phyloP scores from a whole-genome alignment of 371 early-diverging fungal species.

The Apophysomyces elegans region DNA sequence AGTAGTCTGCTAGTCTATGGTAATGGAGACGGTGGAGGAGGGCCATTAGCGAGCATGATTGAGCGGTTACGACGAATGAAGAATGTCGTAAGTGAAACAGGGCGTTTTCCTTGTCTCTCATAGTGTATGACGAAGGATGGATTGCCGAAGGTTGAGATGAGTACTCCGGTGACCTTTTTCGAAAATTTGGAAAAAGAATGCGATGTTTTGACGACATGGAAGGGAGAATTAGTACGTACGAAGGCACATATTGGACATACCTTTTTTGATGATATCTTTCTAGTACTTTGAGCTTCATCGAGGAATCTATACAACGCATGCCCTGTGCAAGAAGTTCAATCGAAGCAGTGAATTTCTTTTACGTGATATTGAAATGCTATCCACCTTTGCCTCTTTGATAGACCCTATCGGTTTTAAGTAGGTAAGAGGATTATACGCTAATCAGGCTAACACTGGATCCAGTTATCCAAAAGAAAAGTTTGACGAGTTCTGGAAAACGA shows the following conservation, averaged over 20 bases:
- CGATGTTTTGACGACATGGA: slow-evolving; percentile 80
- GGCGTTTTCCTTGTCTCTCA: not conserved
- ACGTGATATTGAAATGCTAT: slow-evolving; percentile 79
- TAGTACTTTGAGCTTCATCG: slow-evolving; percentile 93
- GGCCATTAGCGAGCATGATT: slow-evolving; percentile 83
- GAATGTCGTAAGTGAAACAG: slow-evolving; percentile 49
- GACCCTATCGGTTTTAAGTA: slow-evolving; percentile 29
- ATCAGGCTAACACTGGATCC: slow-evolving; percentile 7
- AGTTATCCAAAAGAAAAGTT: slow-evolving; percentile 75
- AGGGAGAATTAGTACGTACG: slow-evolving; percentile 81
- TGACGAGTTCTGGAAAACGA: slow-evolving; percentile 79
- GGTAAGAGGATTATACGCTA: not conserved
- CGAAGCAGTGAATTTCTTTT: slow-evolving; percentile 81
- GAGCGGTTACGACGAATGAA: slow-evolving; percentile 79
- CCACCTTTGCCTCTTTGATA: slow-evolving; percentile 44
- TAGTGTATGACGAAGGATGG: slow-evolving; percentile 55
- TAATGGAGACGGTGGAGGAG: slow-evolving; percentile 98
- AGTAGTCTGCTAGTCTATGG: slow-evolving; percentile 88
- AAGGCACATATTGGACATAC: not conserved
- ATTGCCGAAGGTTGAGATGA: slow-evolving; percentile 70
- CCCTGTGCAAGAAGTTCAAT: slow-evolving; percentile 78
- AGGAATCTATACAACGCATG: slow-evolving; percentile 94
- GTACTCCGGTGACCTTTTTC: slow-evolving; percentile 79
- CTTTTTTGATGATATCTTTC: not conserved
- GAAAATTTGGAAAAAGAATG: slow-evolving; percentile 70